phyloP scores from a whole-genome alignment of 257 asterid species.

The Nicotiana paniculata region DNA sequence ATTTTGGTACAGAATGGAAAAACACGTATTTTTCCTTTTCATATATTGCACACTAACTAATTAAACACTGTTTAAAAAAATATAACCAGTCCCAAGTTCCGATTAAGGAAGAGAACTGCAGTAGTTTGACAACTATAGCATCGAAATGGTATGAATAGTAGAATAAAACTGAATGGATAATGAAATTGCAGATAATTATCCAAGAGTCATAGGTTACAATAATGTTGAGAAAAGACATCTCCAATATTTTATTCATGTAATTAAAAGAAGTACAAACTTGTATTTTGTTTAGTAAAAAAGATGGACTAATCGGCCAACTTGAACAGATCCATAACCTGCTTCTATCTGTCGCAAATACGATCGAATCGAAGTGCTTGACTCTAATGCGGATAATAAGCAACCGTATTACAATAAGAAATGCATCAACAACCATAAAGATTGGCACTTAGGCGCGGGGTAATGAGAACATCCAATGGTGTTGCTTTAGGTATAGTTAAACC shows the following conservation, averaged over 20 bases:
- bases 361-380: not conserved
- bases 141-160: not conserved
- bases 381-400: not conserved
- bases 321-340: not conserved
- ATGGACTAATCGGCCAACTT: not conserved
- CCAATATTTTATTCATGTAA: no score
- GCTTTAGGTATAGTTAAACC: conserved; percentile 32
- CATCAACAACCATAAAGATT: conserved; percentile 12
- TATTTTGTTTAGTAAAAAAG: not conserved
- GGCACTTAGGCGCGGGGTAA: conserved; percentile 31
- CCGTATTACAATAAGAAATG: not conserved
- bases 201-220: not conserved
- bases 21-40: not conserved
- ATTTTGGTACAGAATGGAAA: not conserved
- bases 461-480: conserved; percentile 29
- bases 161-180: not conserved
- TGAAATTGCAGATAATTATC: not conserved
- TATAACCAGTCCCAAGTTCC: not conserved
- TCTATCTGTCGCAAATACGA: not conserved
- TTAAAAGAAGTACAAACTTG: not conserved
- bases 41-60: not conserved
- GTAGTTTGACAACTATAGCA: not conserved
- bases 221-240: not conserved
- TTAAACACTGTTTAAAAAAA: not conserved
- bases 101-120: not conserved